Evolutionary conservation across 2,329 filamentous ascomycete species (phyloP).

Genomic region (Penicillium sp.): DNA sequence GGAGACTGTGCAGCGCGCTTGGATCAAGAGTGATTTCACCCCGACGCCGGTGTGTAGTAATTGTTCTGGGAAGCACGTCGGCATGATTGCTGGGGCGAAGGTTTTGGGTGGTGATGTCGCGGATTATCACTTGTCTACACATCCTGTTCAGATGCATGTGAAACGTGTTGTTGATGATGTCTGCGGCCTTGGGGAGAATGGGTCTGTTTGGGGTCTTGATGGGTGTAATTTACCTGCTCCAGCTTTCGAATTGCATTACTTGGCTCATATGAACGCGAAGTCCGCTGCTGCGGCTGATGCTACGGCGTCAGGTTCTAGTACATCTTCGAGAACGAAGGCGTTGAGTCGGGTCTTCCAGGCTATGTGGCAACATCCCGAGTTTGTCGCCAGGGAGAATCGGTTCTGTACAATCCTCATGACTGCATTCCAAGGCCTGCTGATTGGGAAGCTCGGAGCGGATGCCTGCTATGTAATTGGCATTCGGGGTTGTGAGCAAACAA

Average conservation of each 20-base stretch:
- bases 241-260: constrained; percentile 39
- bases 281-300: constrained; percentile 41
- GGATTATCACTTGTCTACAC: too few relatives aligned
- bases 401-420: constrained; percentile 52
- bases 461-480: constrained; percentile 51
- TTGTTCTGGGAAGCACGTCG: too few relatives aligned
- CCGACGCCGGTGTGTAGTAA: too few relatives aligned
- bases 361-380: too few relatives aligned
- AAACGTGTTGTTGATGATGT: constrained; percentile 41
- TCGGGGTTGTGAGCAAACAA: constrained; percentile 40
- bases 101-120: too few relatives aligned
- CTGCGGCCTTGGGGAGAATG: constrained; percentile 25
- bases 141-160: constrained; percentile 46
- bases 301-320: too few relatives aligned
- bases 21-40: constrained; percentile 42
- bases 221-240: constrained; percentile 53
- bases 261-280: constrained; percentile 39
- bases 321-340: too few relatives aligned
- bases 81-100: too few relatives aligned
- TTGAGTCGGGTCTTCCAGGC: too few relatives aligned
- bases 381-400: constrained; percentile 42
- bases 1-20: constrained; percentile 38
- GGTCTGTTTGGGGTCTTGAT: constrained; percentile 47
- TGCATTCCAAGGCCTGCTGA: constrained; percentile 38
- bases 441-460: constrained; percentile 53